Evolutionary conservation across 176 grass and related monocot species (phyloP), one percentile per base, ranked within the genome.

Genomic region (Zizania latifolia): DNA sequence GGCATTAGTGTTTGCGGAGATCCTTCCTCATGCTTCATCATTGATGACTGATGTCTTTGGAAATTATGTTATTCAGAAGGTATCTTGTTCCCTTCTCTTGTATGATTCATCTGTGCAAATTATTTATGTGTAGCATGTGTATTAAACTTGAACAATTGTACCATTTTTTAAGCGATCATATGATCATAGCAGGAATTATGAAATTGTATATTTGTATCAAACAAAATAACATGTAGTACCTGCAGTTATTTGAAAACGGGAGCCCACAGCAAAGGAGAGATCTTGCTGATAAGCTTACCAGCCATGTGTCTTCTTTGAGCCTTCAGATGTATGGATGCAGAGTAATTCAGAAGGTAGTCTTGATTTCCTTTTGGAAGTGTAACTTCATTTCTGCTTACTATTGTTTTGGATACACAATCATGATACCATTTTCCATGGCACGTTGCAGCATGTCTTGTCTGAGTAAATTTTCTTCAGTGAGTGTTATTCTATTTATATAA

Each of bases 1-100:
- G 82, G 78, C 89, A n/a, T 82, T 76, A 37, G 84, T 92, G 62
- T 94, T 98, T 81, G 65, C 57, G 4, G 91, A 98, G 79, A 81
- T 98, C 73, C 78, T 98, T 76, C 89, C 94, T 67, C 84, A 94
- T 58, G 81, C 89, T 77, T 72, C 89, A 65, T 67, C 82, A 7
- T 84, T 98, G 37, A 98, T 98, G 91, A 98, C 50, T 34, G 91
- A 98, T 71, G 94, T 98, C 10, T 98, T 98, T 55, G 94, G 94
- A 51, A 98, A 98, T 78, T 98, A 98, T 87, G 94, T 98, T 45
- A 94, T 98, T 72, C 94, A 98, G 84, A 98, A 98, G 90, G 94
- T 98, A 84, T 61, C 36, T 5, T 23, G 26, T 43, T 72, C 3
- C 34, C 1, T 78, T 77, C 65, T 77, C 23, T 58, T 43, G 16